phyloP scores from a whole-genome alignment of 78 protist species.

The Anaeramoeba ignava region DNA sequence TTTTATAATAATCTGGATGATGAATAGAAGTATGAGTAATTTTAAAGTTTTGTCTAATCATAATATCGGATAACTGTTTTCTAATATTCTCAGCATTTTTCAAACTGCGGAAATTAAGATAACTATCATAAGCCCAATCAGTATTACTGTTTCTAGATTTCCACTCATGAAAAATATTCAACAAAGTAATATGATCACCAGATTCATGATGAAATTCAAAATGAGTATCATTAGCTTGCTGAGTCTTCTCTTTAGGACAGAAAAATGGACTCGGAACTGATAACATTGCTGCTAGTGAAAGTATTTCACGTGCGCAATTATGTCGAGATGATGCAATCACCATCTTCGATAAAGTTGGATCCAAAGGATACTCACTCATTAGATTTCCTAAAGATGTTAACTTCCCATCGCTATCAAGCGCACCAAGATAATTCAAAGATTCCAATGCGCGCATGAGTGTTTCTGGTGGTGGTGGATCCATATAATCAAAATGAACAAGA shows the following conservation, averaged over 20 bases:
- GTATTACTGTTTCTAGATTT: background rate
- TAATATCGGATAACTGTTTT: constrained; percentile 31
- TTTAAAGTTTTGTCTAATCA: background rate
- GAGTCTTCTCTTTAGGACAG: constrained; percentile 70
- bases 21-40: background rate
- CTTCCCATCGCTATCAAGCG: constrained; percentile 74
- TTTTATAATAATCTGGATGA: background rate
- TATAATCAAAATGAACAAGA: constrained; percentile 73
- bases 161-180: constrained; percentile 88
- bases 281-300: constrained; percentile 79
- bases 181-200: constrained; percentile 95
- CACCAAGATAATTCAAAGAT: constrained; percentile 6
- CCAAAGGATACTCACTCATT: constrained; percentile 95
- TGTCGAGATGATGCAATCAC: constrained; percentile 30
- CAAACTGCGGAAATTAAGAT: constrained; percentile 68
- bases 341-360: constrained; percentile 88
- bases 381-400: constrained; percentile 50
- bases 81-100: constrained; percentile 81
- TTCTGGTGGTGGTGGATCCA: constrained; percentile 61
- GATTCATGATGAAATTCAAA: constrained; percentile 74
- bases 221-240: constrained; percentile 53
- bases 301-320: constrained; percentile 78
- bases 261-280: constrained; percentile 47
- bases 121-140: constrained; percentile 69
- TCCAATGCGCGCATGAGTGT: constrained; percentile 33